phyloP scores from a whole-genome alignment of 2,329 filamentous ascomycete genomes.

The Aspergillus chevalieri region DNA sequence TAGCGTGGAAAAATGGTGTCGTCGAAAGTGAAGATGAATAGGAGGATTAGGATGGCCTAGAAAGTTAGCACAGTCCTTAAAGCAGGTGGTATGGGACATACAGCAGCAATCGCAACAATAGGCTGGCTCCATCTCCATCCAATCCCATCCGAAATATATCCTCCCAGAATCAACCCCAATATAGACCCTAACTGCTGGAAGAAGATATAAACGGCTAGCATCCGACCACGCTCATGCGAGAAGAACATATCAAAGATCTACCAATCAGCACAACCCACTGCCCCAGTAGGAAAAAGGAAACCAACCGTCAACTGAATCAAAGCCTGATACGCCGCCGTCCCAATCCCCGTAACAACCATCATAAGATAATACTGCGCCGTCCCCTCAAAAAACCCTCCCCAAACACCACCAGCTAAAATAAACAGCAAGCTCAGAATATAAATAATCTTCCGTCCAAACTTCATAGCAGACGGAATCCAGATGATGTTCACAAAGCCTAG shows the following conservation, averaged over 20 bases:
- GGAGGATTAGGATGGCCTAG: conserved; percentile 17
- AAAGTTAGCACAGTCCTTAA: not conserved
- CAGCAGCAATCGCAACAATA: conserved; percentile 28
- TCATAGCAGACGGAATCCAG: conserved; percentile 31
- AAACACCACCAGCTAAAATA: conserved; percentile 25
- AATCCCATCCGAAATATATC: conserved; percentile 28
- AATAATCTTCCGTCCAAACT: conserved; percentile 28
- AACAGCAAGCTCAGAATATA: conserved; percentile 30
- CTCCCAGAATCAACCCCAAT: conserved; percentile 32
- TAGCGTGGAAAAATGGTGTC: conserved; percentile 33
- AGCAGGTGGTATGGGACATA: conserved; percentile 10
- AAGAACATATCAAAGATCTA: conserved; percentile 37
- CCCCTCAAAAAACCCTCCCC: conserved; percentile 22
- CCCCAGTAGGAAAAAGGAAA: not conserved
- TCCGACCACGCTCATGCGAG: conserved; percentile 32
- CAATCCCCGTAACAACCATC: conserved; percentile 27
- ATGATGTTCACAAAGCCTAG: conserved; percentile 39
- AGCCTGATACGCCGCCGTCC: conserved; percentile 33
- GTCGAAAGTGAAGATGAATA: conserved; percentile 30
- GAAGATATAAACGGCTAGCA: conserved; percentile 34
- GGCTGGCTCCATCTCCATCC: conserved; percentile 32
- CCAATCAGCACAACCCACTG: not conserved
- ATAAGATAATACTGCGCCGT: conserved; percentile 27
- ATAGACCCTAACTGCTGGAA: conserved; percentile 37
- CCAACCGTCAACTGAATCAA: conserved; percentile 34